Evolutionary conservation across 345 rosid species (phyloP).

Genomic region (Salix caprea): DNA sequence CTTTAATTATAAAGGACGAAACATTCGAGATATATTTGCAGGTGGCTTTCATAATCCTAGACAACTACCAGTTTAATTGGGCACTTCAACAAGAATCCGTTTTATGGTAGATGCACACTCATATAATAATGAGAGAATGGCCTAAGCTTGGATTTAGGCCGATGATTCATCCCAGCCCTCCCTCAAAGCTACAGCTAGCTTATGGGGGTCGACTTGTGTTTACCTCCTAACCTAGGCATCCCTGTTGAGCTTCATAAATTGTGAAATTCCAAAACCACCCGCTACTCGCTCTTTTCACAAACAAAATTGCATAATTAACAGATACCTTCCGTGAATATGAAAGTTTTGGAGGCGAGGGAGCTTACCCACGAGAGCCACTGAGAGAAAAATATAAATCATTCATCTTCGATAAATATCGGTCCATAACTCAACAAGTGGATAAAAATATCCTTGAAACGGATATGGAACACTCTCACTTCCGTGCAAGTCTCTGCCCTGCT

Average conservation of each 20-base stretch:
- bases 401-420: background rate
- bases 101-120: no score
- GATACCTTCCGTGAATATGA: background rate
- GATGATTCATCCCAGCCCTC: no score
- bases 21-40: no score
- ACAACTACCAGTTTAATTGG: no score
- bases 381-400: background rate
- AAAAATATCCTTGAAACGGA: background rate
- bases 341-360: background rate
- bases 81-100: no score
- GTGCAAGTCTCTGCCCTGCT: slow-evolving; percentile 75
- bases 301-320: background rate
- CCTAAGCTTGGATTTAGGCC: no score
- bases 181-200: no score
- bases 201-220: no score
- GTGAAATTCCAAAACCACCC: background rate
- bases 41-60: no score
- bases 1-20: no score
- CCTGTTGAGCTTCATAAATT: background rate
- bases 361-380: background rate
- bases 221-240: no score
- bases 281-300: background rate
- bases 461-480: slow-evolving; percentile 48
- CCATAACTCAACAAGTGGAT: background rate
- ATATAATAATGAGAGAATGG: no score